phyloP scores from a whole-genome alignment of 1,284 basidiomycete genomes.

The Trichosporon faecale region DNA sequence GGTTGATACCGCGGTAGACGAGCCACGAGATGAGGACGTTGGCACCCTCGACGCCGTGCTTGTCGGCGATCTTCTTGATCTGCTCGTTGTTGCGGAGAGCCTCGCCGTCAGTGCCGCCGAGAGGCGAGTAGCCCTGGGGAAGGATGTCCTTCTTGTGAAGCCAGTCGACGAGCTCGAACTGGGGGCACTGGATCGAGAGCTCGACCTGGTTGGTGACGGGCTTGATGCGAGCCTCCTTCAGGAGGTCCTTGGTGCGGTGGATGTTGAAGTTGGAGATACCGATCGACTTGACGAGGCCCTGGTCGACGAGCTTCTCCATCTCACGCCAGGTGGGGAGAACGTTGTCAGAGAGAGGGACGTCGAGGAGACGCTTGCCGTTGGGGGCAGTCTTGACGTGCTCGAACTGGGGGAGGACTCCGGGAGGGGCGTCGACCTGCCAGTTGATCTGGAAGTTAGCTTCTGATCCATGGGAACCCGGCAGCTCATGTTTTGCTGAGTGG shows the following conservation, averaged over 20 bases:
- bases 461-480: background rate
- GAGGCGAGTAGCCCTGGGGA: conserved; percentile 74
- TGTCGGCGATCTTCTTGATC: conserved; percentile 62
- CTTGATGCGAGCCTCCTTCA: conserved; percentile 57
- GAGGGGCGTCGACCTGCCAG: conserved; percentile 45
- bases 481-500: too few relatives aligned
- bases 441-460: conserved; percentile 35
- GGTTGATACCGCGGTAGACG: conserved; percentile 66
- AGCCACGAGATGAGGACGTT: conserved; percentile 77
- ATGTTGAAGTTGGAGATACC: conserved; percentile 69
- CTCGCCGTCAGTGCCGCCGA: conserved; percentile 66
- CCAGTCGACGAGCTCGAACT: conserved; percentile 72
- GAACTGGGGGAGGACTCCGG: conserved; percentile 34
- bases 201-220: conserved; percentile 74
- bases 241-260: conserved; percentile 65
- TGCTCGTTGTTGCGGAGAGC: conserved; percentile 63
- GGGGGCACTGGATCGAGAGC: conserved; percentile 75
- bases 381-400: conserved; percentile 42
- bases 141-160: conserved; percentile 60
- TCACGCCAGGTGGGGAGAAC: conserved; percentile 65
- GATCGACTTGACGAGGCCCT: conserved; percentile 60
- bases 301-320: conserved; percentile 58
- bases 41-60: conserved; percentile 69
- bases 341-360: conserved; percentile 65
- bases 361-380: conserved; percentile 56